Base-by-base conservation (phyloP, 768 basidiomycete species). In the Russula virescens region DNA sequence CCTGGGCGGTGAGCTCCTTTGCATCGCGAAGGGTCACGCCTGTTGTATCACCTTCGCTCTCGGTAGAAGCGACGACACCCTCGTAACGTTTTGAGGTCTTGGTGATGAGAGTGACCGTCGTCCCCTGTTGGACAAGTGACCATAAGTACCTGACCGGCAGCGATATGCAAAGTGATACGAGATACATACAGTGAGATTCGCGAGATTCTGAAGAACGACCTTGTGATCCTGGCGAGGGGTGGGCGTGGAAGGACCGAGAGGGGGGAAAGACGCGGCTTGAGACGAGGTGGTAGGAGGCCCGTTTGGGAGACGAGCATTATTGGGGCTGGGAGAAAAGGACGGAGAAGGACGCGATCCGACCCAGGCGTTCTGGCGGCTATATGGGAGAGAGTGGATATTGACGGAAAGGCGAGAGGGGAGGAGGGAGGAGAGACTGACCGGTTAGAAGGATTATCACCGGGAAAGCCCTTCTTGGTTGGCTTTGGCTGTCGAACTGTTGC, bases 11-110 rank as follows among this genome's bases (percentile, higher is more conserved):
- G 58, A 91, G 74, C 67, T 92, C 91, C 75, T 85, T 87, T 71
- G 81, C 88, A 71, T 92, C 88, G 71, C 84, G 87, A 66, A 93
- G 80, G 7, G 85, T 85, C 51, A 91, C 83, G 46, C 91, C 91
- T n/a, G 78, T 75, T 38, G 82, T 85, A 71, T 89, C 87, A 42
- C 86, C 85, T 69, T 90, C 89, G 21, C 70, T 75, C 61, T 71
- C 73, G 38, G 87, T 60, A 28, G 83, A 83, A n/a, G 68, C 75
- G 60, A 92, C 76, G 63, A 83, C 82, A 61, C 89, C 90, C 71
- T 91, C 88, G 72, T 84, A 87, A 66, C 88, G 88, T 68, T 83
- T 79, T 34, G 79, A 76, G 19, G 85, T 81, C 80, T 89, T 89
- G 50, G 86, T 88, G 19, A 75, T 71, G 62, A 92, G 79, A 28